Evolutionary conservation across 805 yeast genomes (phyloP), one percentile per base, ranked within the genome.

Genomic region (Hanseniaspora taiwanica): DNA sequence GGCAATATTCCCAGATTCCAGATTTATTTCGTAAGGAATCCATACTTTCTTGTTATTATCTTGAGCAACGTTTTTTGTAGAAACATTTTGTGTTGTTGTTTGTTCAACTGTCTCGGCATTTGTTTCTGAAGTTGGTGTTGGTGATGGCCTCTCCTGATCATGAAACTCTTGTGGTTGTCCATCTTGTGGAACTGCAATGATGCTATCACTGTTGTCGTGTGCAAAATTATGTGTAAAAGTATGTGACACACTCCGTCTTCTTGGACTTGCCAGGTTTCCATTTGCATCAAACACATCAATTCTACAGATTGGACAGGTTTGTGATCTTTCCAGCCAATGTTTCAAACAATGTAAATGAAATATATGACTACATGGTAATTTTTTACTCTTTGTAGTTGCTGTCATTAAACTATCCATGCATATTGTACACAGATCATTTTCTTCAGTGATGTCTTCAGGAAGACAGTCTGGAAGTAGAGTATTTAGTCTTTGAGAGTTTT

Each of bases 231-330:
- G 45, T 36, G 25, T 31, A 27, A 10, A 45, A 2, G 10, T 29
- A 19, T 3, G 40, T n/a, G 12, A 24, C 36, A 16, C 44, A 20
- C 12, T 33, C 20, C 10, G 19, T 34, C 16, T 18, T 39, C 9
- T 21, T 21, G 8, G 31, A 40, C 12, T 48, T 23, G 45, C 44
- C 14, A 54, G 50, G 25, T 51, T 53, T 6, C 61, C 59, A 16
- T 47, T 48, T 25, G 51, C 55, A 38, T 54, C 64, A 46, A 75
- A 69, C 2, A 85, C 93, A 9, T 76, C 72, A 23, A 78, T 66
- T 45, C 95, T 68, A 57, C 98, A 91, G 40, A 87, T 75, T 1
- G 98, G 98, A 63, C 98, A 91, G n/a, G 75, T 73, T 49, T 80
- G 89, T 0, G 95, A 84, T 47, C 94, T 71, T 53, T 83, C 93